A percentile compares a stretch with the other conserved stretches of the same genome.
Conservation (phyloP, 352 stramenopile genomes). For the Phytophthora colocasiae region DNA sequence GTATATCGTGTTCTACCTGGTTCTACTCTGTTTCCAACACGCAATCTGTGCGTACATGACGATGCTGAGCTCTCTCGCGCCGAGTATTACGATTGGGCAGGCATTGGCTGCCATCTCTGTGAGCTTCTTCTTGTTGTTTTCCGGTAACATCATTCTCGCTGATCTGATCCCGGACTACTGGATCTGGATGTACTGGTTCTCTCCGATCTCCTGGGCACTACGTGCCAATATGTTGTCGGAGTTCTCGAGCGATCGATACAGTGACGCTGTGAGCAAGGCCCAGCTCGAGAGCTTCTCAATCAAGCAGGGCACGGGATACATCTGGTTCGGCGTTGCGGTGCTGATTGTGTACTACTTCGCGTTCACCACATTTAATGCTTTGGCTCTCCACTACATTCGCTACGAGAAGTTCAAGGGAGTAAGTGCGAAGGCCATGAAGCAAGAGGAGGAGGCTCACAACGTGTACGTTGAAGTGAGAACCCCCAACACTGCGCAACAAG, state of each 20-base stretch:
- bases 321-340: slow-evolving; percentile 44
- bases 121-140: slow-evolving; percentile 64
- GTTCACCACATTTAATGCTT: slow-evolving; percentile 46
- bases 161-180: slow-evolving; percentile 56
- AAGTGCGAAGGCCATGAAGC: slow-evolving; percentile 24
- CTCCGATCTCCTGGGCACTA: slow-evolving; percentile 54
- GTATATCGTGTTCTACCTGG: slow-evolving; percentile 74
- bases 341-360: slow-evolving; percentile 52
- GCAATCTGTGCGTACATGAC: slow-evolving; percentile 56
- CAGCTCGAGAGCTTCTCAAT: slow-evolving; percentile 45
- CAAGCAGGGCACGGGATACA: slow-evolving; percentile 38
- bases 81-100: slow-evolving; percentile 51
- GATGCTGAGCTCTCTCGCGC: slow-evolving; percentile 45
- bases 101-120: slow-evolving; percentile 45
- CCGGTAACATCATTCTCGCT: slow-evolving; percentile 60
- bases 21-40: slow-evolving; percentile 74
- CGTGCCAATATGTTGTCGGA: slow-evolving; percentile 52
- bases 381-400: slow-evolving; percentile 52
- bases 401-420: slow-evolving; percentile 42
- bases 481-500: not conserved
- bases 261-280: slow-evolving; percentile 4
- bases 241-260: slow-evolving; percentile 41
- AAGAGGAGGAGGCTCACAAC: slow-evolving; percentile 24
- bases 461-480: slow-evolving; percentile 47
- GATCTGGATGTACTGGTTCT: slow-evolving; percentile 48